These are phyloP conservation scores for Diphasiastrum complanatum DNA, from an alignment of 83 land plant species.

Conservation along the genomic window DNA sequence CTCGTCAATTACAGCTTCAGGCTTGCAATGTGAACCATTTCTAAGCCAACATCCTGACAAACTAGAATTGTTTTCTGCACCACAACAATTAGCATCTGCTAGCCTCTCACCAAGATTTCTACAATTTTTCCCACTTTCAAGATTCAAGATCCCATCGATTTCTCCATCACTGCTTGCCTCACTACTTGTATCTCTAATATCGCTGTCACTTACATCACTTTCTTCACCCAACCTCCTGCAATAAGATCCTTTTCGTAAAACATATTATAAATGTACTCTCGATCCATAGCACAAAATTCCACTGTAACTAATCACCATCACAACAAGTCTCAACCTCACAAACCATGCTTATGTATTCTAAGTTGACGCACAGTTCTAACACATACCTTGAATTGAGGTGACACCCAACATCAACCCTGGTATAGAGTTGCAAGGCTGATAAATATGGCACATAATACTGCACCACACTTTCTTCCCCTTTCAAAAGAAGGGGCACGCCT, in stretches of 20 bases:
- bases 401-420: conserved; percentile 19
- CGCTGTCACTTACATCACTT: neutral
- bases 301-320: too few species aligned
- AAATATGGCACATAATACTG: conserved; percentile 58
- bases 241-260: too few species aligned
- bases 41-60: neutral
- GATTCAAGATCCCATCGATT: too few species aligned
- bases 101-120: neutral
- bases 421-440: conserved; percentile 54
- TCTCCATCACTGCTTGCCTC: neutral
- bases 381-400: neutral
- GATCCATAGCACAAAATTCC: too few species aligned
- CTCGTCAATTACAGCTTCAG: neutral
- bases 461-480: conserved; percentile 36
- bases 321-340: too few species aligned
- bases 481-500: conserved; percentile 48
- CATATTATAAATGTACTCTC: too few species aligned
- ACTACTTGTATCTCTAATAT: neutral
- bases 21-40: neutral
- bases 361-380: neutral
- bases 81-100: neutral
- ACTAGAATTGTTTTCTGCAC: neutral
- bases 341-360: too few species aligned
- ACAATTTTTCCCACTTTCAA: neutral
- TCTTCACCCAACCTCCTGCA: neutral